Evolutionary conservation across 306 rosid species (phyloP), one percentile per base, ranked within the genome.

Genomic region (Argentina anserina): DNA sequence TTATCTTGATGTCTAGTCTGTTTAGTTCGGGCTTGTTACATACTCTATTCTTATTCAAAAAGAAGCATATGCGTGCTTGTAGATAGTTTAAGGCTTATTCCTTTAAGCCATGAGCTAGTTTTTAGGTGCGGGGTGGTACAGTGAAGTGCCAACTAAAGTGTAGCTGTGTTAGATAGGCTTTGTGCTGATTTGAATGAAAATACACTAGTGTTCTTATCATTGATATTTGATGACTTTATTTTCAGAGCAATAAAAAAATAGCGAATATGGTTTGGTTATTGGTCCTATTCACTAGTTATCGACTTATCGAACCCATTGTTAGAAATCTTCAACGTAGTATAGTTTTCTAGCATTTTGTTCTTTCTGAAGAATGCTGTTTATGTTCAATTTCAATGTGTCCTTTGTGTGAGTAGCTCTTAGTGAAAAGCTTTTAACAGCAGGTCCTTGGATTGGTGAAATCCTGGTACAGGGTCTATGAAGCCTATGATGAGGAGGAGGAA

Each of bases 391-490:
- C 67, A 79, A 69, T 64, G 68, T 75, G 71, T 81, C 78, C 77
- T 69, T 49, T 81, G 77, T 65, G 63, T 81, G 79, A 79, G 81
- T 85, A 80, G 84, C 76, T 89, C 96, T 89, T 89, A 88, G 97
- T 79, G 83, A 81, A 81, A 86, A 81, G 92, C 85, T 88, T 82
- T 89, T 88, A 94, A 90, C 94, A 76, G 87, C 92, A 91, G 99
- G 97, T 83, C 92, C 85, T 93, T 90, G 96, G 94, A 80, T 93
- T 88, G 91, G 88, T 94, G 97, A 94, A 88, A 89, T 94, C 95
- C 95, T 91, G 93, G 96, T 91, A 91, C 97, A 94, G 99, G 99
- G 88, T 86, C 97, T 65, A 78, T 87, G 86, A 94, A 94, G 86
- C 84, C 84, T 59, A 37, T 70, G 81, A 59, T 79, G 80, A 83